These are phyloP conservation scores for Exophiala viscosa DNA, from an alignment of 2,329 filamentous ascomycete genomes.

Conservation along the genomic window DNA sequence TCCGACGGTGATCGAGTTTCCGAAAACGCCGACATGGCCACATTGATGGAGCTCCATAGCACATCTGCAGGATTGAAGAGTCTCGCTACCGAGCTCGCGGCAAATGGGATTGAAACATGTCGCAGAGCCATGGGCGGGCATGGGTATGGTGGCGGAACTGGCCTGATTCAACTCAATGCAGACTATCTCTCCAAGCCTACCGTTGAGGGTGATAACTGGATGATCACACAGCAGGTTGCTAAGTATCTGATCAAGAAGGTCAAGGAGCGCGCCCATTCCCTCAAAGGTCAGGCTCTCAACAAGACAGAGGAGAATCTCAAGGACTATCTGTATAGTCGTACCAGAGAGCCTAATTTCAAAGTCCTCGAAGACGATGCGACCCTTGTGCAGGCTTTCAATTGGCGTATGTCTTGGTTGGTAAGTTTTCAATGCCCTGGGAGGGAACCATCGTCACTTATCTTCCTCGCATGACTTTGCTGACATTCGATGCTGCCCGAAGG, in stretches of 20 bases:
- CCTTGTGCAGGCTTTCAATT: slow-evolving; percentile 69
- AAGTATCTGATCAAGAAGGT: slow-evolving; percentile 46
- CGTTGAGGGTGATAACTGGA: slow-evolving; percentile 77
- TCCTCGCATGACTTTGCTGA: neutral
- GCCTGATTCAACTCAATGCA: slow-evolving; percentile 60
- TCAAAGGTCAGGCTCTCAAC: neutral
- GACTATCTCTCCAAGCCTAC: slow-evolving; percentile 69
- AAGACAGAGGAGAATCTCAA: slow-evolving; percentile 52
- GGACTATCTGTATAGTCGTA: slow-evolving; percentile 62
- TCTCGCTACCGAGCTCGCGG: slow-evolving; percentile 65
- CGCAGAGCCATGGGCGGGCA: slow-evolving; percentile 69
- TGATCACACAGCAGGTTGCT: slow-evolving; percentile 70
- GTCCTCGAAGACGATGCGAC: slow-evolving; percentile 65
- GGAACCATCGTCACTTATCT: too few relatives aligned
- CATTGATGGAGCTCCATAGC: slow-evolving; percentile 67
- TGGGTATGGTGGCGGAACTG: slow-evolving; percentile 51
- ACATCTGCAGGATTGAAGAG: slow-evolving; percentile 73
- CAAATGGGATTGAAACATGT: slow-evolving; percentile 71
- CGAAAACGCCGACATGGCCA: slow-evolving; percentile 43
- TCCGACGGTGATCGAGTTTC: slow-evolving; percentile 30
- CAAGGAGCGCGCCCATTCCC: slow-evolving; percentile 56
- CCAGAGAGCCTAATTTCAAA: slow-evolving; percentile 64
- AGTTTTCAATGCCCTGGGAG: neutral
- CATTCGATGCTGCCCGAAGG: neutral
- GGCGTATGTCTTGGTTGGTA: slow-evolving; percentile 66